Conservation (phyloP, 73 alveolate species). For the Uronychia setigera region DNA sequence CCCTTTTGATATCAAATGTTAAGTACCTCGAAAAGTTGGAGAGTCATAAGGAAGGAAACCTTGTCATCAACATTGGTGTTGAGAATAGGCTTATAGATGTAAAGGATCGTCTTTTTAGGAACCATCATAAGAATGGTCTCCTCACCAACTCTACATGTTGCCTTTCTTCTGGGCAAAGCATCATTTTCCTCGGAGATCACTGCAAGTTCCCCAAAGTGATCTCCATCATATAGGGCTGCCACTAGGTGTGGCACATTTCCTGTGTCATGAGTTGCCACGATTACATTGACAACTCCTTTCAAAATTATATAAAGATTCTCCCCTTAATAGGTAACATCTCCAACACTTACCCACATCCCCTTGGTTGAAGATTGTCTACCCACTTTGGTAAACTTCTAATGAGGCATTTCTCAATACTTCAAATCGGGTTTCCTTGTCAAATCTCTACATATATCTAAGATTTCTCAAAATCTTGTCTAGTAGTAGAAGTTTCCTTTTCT, state of each 20-base stretch:
- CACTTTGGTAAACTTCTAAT: neutral
- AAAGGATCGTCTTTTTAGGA: constrained; percentile 13
- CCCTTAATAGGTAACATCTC: constrained; percentile 1
- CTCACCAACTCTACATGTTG: constrained; percentile 39
- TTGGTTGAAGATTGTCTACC: constrained; percentile 26
- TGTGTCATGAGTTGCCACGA: constrained; percentile 25
- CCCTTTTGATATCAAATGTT: constrained; percentile 13
- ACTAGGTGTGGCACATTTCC: constrained; percentile 49
- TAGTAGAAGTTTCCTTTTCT: neutral
- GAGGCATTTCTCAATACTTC: neutral
- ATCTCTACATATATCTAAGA: neutral
- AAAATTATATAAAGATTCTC: constrained; percentile 41
- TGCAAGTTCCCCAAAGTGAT: constrained; percentile 46
- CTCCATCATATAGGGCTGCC: constrained; percentile 51
- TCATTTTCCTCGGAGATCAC: constrained; percentile 9
- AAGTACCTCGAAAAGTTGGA: neutral
- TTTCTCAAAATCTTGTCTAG: neutral
- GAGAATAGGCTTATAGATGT: neutral
- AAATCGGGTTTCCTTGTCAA: neutral
- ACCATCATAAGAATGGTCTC: constrained; percentile 26
- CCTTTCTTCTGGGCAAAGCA: constrained; percentile 36
- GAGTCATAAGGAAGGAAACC: neutral
- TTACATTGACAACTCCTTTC: constrained; percentile 49
- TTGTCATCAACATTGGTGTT: neutral
- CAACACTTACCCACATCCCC: constrained; percentile 37